Evolutionary conservation across 2,329 filamentous ascomycete genomes (phyloP), one percentile per base, ranked within the genome.

Genomic region (Aspergillus cejpii): DNA sequence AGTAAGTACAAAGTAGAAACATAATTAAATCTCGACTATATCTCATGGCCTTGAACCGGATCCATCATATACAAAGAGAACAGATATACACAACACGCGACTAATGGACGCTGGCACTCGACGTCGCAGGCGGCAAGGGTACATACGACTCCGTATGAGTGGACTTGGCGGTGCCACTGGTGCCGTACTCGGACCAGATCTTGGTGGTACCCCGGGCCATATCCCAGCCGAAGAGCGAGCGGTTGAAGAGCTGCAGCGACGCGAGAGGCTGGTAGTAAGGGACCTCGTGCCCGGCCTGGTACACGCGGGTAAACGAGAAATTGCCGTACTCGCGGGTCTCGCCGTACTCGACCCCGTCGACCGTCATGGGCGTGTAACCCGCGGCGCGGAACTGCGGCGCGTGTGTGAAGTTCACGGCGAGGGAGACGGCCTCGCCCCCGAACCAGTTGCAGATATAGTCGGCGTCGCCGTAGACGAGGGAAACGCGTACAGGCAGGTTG

Each of bases 311-410:
- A 61, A 85, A 85, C 12, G 76, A 80, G 43, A 85, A 75, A 54
- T 90, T 90, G 8, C 84, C 86, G 56, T 80, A 86, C 63, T 92
- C 85, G 3, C 86, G 78, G 0, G 87, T 85, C 44, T 79, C 77
- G 15, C 87, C 87, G 41, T 85, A 58, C 81, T 78, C 64, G 5
- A 76, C 73, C 20, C 74, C 74, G 59, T 87, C 85, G 31, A 86
- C 80, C 10, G 81, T 70, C 50, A 92, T 80, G 11, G 83, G 79
- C 0, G 80, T 78, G 60, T 92, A 92, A 1, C 85, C 86, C 0
- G 87, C 81, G 0, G 69, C 63, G 1, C 74, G 68, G 60, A 91
- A 92, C 20, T 74, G 66, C 37, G 73, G 66, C 8, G 73, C 69
- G 31, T 80, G 74, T 1, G 62, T 56, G 50, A 70, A 70, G 33